A percentile compares a stretch with the other conserved stretches of the same genome.
phyloP scores from a whole-genome alignment of 495 filamentous ascomycete species.

The Mycothermus thermophilus region DNA sequence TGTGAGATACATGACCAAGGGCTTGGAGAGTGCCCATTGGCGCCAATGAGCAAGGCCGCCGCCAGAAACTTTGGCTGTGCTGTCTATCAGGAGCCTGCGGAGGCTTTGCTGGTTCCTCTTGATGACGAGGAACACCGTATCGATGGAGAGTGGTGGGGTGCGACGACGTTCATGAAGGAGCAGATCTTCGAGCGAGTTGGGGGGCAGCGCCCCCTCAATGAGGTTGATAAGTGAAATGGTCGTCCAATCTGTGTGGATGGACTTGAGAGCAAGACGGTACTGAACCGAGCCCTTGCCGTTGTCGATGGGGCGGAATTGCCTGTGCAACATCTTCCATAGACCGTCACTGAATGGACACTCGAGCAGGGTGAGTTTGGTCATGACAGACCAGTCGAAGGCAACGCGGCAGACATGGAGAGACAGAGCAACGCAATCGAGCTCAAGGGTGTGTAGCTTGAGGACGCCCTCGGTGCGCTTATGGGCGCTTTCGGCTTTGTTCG shows the following conservation, averaged over 20 bases:
- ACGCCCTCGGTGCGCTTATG: conserved; percentile 32
- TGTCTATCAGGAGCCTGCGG: conserved; percentile 66
- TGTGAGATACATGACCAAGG: conserved; percentile 63
- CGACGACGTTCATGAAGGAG: conserved; percentile 64
- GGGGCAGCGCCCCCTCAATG: conserved; percentile 70
- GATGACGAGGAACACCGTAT: conserved; percentile 61
- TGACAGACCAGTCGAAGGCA: conserved; percentile 64
- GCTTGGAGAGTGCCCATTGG: conserved; percentile 65
- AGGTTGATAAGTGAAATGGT: conserved; percentile 66
- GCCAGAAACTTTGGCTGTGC: conserved; percentile 35
- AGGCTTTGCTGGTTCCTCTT: conserved; percentile 61
- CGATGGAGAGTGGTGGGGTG: conserved; percentile 45
- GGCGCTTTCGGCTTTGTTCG: background rate
- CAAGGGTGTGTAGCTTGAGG: conserved; percentile 59
- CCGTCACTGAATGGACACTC: conserved; percentile 63
- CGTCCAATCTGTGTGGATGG: conserved; percentile 73
- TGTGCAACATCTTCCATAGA: conserved; percentile 68
- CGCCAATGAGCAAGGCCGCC: conserved; percentile 49
- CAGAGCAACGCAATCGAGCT: conserved; percentile 69
- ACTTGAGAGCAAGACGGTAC: conserved; percentile 61
- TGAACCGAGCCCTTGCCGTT: conserved; percentile 27
- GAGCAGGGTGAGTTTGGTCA: conserved; percentile 72
- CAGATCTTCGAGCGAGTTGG: conserved; percentile 71
- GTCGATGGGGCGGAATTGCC: conserved; percentile 50
- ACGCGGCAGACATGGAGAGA: conserved; percentile 53